Percentiles rank a stretch among this genome's conserved stretches.
Conservation (phyloP, 108 stramenopile genomes). For the Fistulifera pelliculosa region DNA sequence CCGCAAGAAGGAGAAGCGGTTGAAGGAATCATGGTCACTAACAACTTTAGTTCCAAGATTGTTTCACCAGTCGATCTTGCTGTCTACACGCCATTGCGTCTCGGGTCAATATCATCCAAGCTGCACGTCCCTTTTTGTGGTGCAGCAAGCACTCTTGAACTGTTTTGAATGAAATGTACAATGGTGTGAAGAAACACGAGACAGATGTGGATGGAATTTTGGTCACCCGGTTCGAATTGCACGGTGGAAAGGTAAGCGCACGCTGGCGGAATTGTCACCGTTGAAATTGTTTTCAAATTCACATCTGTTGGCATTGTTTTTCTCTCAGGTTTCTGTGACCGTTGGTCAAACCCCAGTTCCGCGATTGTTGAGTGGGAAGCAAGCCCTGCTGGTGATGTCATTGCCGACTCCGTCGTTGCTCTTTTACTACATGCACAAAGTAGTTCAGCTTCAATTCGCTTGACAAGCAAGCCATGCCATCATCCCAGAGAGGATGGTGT, state of each 20-base stretch:
- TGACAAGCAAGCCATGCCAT: slow-evolving; percentile 77
- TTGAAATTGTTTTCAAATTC: too few relatives aligned
- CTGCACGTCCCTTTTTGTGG: slow-evolving; percentile 86
- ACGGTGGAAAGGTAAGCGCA: slow-evolving; percentile 42
- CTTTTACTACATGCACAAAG: slow-evolving; percentile 87
- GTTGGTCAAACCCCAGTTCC: slow-evolving; percentile 30
- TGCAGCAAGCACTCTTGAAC: slow-evolving; percentile 50
- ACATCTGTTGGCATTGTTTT: not conserved
- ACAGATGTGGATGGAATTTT: slow-evolving; percentile 22
- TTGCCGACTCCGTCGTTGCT: slow-evolving; percentile 89
- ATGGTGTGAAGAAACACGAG: slow-evolving; percentile 50
- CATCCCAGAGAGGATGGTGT: slow-evolving; percentile 31
- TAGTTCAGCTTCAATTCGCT: slow-evolving; percentile 78
- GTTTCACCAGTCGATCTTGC: slow-evolving; percentile 77
- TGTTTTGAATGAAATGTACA: slow-evolving; percentile 83
- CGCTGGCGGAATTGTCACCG: too few relatives aligned
- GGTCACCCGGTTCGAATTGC: slow-evolving; percentile 45
- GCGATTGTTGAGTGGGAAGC: slow-evolving; percentile 85
- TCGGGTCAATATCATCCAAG: slow-evolving; percentile 70
- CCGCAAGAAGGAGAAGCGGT: slow-evolving; percentile 55
- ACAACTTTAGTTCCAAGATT: slow-evolving; percentile 78
- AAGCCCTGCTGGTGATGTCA: slow-evolving; percentile 82
- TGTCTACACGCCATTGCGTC: slow-evolving; percentile 82
- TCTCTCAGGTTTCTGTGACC: slow-evolving; percentile 34
- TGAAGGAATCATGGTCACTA: slow-evolving; percentile 74